phyloP scores from a whole-genome alignment of 169 alveolate species.

The Eimeria sp. region DNA sequence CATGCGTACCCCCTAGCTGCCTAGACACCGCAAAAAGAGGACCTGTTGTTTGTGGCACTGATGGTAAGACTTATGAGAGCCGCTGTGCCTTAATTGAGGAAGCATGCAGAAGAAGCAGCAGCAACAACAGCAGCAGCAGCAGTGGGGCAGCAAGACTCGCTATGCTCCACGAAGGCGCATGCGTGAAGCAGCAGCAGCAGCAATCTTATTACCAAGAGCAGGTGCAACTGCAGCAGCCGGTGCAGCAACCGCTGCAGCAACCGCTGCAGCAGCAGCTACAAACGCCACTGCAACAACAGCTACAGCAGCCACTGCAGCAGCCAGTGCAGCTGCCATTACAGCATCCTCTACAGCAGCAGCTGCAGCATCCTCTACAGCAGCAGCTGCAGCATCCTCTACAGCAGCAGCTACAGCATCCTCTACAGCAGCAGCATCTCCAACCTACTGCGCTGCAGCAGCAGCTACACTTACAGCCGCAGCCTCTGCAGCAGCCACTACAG shows the following conservation, averaged over 20 bases:
- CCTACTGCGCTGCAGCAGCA: too few species aligned
- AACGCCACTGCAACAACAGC: too few species aligned
- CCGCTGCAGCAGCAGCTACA: conserved; percentile 23
- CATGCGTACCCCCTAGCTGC: conserved; percentile 20
- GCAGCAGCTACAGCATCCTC: too few species aligned
- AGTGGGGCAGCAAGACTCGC: neutral
- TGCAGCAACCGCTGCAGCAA: conserved; percentile 35
- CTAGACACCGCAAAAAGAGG: conserved; percentile 24
- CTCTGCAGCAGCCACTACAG: too few species aligned
- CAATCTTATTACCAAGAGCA: neutral
- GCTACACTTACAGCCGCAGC: too few species aligned
- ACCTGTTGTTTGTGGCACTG: conserved; percentile 55
- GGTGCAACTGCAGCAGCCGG: neutral
- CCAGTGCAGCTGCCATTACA: too few species aligned
- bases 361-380: too few species aligned
- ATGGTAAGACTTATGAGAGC: conserved; percentile 45
- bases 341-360: too few species aligned
- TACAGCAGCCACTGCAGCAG: too few species aligned
- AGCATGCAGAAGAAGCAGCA: conserved; percentile 47
- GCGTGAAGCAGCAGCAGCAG: conserved; percentile 27
- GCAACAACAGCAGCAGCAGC: conserved; percentile 52
- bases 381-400: too few species aligned
- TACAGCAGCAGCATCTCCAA: too few species aligned
- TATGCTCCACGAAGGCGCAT: conserved; percentile 50
- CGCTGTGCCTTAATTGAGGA: conserved; percentile 37